Evolutionary conservation across 2,329 filamentous ascomycete species (phyloP).

Genomic region (Penicillium sp.): DNA sequence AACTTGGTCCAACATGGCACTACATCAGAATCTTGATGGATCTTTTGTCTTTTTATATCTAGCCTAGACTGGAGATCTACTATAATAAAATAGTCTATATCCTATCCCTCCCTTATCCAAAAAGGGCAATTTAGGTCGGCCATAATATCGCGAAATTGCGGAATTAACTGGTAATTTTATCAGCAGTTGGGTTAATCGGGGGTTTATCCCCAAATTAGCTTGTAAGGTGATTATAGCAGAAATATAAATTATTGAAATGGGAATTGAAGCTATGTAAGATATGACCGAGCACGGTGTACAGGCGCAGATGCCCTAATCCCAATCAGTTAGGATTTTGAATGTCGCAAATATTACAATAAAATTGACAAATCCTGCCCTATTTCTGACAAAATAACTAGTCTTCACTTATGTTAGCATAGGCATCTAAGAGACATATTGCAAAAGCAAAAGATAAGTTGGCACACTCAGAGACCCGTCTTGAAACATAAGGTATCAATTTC

Average conservation of each 20-base stretch:
- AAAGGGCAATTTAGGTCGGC: background rate
- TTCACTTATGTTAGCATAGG: background rate
- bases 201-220: too few species aligned
- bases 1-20: too few species aligned
- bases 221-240: background rate
- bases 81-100: too few species aligned
- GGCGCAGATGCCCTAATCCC: background rate
- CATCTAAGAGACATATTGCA: background rate
- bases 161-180: background rate
- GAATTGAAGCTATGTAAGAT: background rate
- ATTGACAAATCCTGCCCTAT: background rate
- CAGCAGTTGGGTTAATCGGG: too few species aligned
- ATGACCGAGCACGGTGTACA: too few species aligned
- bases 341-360: background rate
- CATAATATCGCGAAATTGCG: background rate
- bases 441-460: conserved; percentile 1
- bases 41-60: too few species aligned
- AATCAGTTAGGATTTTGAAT: background rate
- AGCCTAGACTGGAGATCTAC: too few species aligned
- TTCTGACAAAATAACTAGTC: background rate
- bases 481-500: conserved; percentile 23
- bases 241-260: background rate
- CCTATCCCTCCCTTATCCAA: too few species aligned
- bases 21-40: too few species aligned
- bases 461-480: conserved; percentile 27